Evolutionary conservation across 352 stramenopile species (phyloP).

Genomic region (Globisporangium splendens): DNA sequence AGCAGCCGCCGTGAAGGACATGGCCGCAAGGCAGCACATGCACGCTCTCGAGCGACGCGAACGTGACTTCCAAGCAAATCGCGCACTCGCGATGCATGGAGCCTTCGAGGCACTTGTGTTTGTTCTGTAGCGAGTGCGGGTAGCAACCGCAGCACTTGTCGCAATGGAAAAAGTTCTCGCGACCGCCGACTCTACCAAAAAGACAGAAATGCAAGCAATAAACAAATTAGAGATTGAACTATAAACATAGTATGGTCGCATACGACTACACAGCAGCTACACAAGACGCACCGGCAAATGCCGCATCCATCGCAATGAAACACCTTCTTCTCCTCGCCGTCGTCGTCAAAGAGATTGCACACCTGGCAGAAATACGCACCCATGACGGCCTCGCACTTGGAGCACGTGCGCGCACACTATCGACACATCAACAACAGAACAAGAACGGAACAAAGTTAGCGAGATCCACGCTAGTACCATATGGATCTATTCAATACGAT

Average conservation of each 20-base stretch:
- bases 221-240: neutral
- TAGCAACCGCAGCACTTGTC: conserved; percentile 77
- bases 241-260: no score
- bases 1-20: conserved; percentile 70
- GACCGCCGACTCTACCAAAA: conserved; percentile 52
- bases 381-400: conserved; percentile 43
- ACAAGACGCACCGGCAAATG: conserved; percentile 54
- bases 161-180: conserved; percentile 82
- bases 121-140: conserved; percentile 56
- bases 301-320: conserved; percentile 77
- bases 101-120: conserved; percentile 75
- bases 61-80: conserved; percentile 80
- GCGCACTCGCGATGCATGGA: conserved; percentile 82
- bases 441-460: neutral
- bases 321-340: conserved; percentile 53
- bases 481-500: no score
- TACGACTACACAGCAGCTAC: no score
- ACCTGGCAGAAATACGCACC: conserved; percentile 59
- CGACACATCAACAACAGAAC: neutral
- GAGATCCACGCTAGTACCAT: no score
- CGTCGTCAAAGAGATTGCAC: conserved; percentile 76
- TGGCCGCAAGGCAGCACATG: conserved; percentile 73
- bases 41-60: conserved; percentile 68
- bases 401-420: conserved; percentile 54
- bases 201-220: neutral